phyloP scores from a whole-genome alignment of 1,139 yeast genomes.

The Hyphopichia pseudoburtonii region DNA sequence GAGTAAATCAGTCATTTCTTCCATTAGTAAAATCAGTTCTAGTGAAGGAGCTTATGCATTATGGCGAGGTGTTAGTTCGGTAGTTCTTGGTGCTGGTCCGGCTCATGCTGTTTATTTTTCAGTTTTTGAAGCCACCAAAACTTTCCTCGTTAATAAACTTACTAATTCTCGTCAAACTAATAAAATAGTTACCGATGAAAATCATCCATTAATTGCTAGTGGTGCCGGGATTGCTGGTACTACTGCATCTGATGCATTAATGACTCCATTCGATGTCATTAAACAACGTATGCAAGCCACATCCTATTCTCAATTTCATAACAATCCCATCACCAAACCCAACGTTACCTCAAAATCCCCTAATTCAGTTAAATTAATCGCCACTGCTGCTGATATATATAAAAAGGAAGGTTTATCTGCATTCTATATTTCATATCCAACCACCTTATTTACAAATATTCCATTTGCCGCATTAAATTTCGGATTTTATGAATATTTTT shows the following conservation, averaged over 20 bases:
- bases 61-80: constrained; percentile 95
- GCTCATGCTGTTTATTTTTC: constrained; percentile 98
- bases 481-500: constrained; percentile 85
- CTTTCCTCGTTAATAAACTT: constrained; percentile 45
- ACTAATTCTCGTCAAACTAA: constrained; percentile 31
- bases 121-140: constrained; percentile 88
- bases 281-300: constrained; percentile 66
- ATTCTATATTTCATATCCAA: constrained; percentile 91
- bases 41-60: constrained; percentile 89
- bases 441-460: constrained; percentile 87
- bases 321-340: background rate
- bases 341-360: constrained; percentile 6
- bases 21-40: constrained; percentile 73
- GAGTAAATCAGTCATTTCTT: constrained; percentile 47
- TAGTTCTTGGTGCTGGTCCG: constrained; percentile 97
- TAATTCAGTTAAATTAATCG: constrained; percentile 28
- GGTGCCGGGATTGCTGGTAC: constrained; percentile 95
- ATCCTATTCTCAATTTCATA: constrained; percentile 8
- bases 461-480: constrained; percentile 97
- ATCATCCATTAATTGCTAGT: constrained; percentile 81
- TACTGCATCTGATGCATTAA: constrained; percentile 86
- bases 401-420: constrained; percentile 76
- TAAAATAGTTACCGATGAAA: constrained; percentile 56
- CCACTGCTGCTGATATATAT: constrained; percentile 53
- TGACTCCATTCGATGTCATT: constrained; percentile 97